Base-by-base conservation (phyloP, 768 basidiomycete species). In the Mrakia hoshinonis region DNA sequence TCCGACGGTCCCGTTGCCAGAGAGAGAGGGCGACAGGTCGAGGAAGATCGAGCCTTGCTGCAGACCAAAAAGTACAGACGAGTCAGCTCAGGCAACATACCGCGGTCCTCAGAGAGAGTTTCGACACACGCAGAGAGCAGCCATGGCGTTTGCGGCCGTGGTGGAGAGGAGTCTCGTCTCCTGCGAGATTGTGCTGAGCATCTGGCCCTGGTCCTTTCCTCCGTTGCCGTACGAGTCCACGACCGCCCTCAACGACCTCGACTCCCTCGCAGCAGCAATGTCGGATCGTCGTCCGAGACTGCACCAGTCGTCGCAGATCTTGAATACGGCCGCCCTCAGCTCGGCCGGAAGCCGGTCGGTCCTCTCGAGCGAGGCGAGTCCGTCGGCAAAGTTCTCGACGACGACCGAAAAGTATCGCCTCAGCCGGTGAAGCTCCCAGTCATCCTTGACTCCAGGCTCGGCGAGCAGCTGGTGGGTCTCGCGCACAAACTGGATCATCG, bases 241-340 rank as follows among this genome's bases (percentile, higher is more conserved):
- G 4, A 84, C 85, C 20, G 86, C 84, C 74, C 85, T 85, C 76
- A 90, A 86, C 86, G 92, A 92, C 68, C 84, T 76, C 31, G 85
- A 83, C 52, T 88, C 81, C 61, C 89, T 84, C 67, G 87, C 88
- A 78, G 86, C 88, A 48, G 85, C 84, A n/a, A 81, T 80, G 73
- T 92, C 90, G 0, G 86, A 83, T 75, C 90, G 87, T 38, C 86
- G 84, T 6, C 91, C 92, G 58, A 89, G 82, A 76, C 91, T 87
- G 78, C 92, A 95, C 93, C 93, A 96, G 76, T 93, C 91, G 79
- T 94, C 91, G 75, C 91, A 93, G 48, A 92, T 81, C 43, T 88
- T 86, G 79, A 90, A 95, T 39, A 95, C 80, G 3, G 87, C 84
- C 9, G 93, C 83, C 76, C 91, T 86, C 81, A 87, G 87, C 70